These are phyloP conservation scores for Mycena kentingensis DNA, from an alignment of 768 basidiomycete species.

Conservation along the genomic window DNA sequence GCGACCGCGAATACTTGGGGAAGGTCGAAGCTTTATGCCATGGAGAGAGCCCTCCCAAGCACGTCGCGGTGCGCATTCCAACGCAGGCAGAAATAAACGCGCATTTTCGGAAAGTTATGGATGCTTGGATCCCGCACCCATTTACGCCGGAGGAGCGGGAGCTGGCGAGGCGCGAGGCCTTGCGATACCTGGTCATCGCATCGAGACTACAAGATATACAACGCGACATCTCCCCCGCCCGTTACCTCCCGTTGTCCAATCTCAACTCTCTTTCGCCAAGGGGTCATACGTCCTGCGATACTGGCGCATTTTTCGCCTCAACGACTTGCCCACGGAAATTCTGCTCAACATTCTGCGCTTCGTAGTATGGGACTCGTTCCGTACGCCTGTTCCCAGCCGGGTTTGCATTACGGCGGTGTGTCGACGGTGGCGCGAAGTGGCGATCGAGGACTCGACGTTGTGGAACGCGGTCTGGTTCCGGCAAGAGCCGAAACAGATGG, in stretches of 20 bases:
- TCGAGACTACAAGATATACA: slow-evolving; percentile 18
- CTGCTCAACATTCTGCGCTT: slow-evolving; percentile 63
- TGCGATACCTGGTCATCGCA: slow-evolving; percentile 18
- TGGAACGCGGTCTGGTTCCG: slow-evolving; percentile 74
- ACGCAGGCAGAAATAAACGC: background rate
- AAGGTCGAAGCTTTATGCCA: too few relatives aligned
- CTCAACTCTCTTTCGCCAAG: slow-evolving; percentile 21
- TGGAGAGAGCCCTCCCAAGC: too few relatives aligned
- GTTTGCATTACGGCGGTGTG: slow-evolving; percentile 61
- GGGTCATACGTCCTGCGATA: slow-evolving; percentile 17
- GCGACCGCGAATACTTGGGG: too few relatives aligned
- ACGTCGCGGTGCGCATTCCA: too few relatives aligned
- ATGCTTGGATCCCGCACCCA: slow-evolving; percentile 15
- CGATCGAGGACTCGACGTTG: slow-evolving; percentile 50
- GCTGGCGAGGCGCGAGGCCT: slow-evolving; percentile 7
- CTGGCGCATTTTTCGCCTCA: slow-evolving; percentile 34
- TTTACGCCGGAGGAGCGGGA: slow-evolving; percentile 18
- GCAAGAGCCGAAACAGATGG: slow-evolving; percentile 46
- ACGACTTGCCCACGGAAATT: slow-evolving; percentile 67
- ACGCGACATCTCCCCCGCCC: slow-evolving; percentile 19
- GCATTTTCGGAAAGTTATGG: slow-evolving; percentile 30
- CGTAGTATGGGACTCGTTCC: slow-evolving; percentile 50
- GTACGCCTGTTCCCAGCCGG: slow-evolving; percentile 40
- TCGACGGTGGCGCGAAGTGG: slow-evolving; percentile 52
- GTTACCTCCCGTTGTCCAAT: slow-evolving; percentile 15